Base-by-base conservation (phyloP, 306 rosid genomes). In the Vicia villosa region DNA sequence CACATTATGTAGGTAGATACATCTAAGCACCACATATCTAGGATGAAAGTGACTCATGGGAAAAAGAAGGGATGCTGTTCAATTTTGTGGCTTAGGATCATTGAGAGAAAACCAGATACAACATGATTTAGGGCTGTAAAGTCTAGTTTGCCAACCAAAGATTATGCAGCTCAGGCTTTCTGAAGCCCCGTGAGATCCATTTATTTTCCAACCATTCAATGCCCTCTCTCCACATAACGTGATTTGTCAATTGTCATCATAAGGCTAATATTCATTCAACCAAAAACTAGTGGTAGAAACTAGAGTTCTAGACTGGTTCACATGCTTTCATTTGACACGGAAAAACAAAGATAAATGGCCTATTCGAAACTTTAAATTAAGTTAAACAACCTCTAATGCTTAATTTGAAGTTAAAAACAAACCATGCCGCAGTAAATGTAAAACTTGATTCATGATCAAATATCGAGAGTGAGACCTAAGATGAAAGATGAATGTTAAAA, bases 141-240 rank as follows among this genome's bases (percentile, higher is more conserved):
- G 30, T 6, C 5, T 22, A 22, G 57, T 58, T 14, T 70, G 41
- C 70, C 74, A 1, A 19, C 45, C 21, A 52, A n/a, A 67, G 21
- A 54, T 54, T 46, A 38, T 42, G 63, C 50, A 67, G 59, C 68
- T 58, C 58, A 47, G 56, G 50, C 38, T 47, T 77, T 36, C 61
- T 8, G 56, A 26, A 34, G 10, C 57, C 40, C 67, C 6, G 24
- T 36, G 80, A 8, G 37, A 37, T 50, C 82, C 68, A 59, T 40
- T 69, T 50, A 38, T 37, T 64, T 66, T 37, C 45, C 79, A 77
- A 51, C 49, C 69, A 77, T 56, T 77, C 66, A 73, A 68, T 63
- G 66, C 26, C 12, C 45, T 73, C 36, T 36, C 68, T 65, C 59
- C 63, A 69, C 65, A 26, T 1, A 10, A 67, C 11, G 12, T 57